Evolutionary conservation across 768 basidiomycete genomes (phyloP).

Genomic region (Leccinum disarticulatum): DNA sequence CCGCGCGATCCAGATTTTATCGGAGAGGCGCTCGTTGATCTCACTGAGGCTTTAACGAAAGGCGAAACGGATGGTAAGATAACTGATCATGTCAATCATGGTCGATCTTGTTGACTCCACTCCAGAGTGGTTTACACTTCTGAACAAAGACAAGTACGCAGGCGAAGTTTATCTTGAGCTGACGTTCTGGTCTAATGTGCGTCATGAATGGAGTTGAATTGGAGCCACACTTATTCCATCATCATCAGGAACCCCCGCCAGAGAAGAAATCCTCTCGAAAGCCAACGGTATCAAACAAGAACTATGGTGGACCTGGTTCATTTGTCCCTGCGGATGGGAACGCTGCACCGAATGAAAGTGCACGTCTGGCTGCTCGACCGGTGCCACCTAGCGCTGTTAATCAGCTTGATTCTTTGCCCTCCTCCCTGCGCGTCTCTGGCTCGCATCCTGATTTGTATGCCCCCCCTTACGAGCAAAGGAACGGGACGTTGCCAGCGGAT

Average conservation of each 20-base stretch:
- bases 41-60: constrained; percentile 87
- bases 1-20: constrained; percentile 93
- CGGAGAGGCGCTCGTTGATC: constrained; percentile 85
- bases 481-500: constrained; percentile 44
- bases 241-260: constrained; percentile 71
- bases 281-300: constrained; percentile 49
- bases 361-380: constrained; percentile 10
- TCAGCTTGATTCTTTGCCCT: constrained; percentile 54
- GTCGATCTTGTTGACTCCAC: constrained; percentile 15
- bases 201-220: constrained; percentile 24
- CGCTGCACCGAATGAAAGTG: constrained; percentile 26
- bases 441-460: constrained; percentile 71
- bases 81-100: not conserved
- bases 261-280: constrained; percentile 60
- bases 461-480: constrained; percentile 66
- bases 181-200: constrained; percentile 94
- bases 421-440: constrained; percentile 60
- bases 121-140: constrained; percentile 91
- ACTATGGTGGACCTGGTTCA: constrained; percentile 78
- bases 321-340: constrained; percentile 56
- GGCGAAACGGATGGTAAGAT: constrained; percentile 93
- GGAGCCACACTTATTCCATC: constrained; percentile 6
- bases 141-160: constrained; percentile 88
- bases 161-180: constrained; percentile 96
- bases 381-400: constrained; percentile 30